Percentiles rank a stretch among this genome's conserved stretches.
phyloP scores from a whole-genome alignment of 495 filamentous ascomycete genomes.

The Annulohypoxylon stygium region DNA sequence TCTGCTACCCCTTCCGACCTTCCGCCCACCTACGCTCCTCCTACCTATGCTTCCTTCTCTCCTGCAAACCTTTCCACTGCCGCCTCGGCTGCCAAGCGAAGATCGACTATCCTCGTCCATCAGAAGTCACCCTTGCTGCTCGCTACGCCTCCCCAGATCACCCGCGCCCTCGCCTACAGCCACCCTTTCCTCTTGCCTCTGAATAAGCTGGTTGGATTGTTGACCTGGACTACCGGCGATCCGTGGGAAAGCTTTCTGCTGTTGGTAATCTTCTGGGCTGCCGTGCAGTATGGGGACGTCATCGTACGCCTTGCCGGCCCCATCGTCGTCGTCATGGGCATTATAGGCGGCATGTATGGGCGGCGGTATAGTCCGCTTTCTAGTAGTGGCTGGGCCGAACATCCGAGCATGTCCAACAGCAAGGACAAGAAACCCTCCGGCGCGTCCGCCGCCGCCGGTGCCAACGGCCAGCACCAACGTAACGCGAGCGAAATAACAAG shows the following conservation, averaged over 20 bases:
- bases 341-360: conserved; percentile 94
- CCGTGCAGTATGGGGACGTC: conserved; percentile 85
- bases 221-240: conserved; percentile 94
- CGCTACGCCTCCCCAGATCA: conserved; percentile 93
- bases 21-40: conserved; percentile 64
- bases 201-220: conserved; percentile 82
- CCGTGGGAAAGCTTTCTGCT: conserved; percentile 97
- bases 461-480: conserved; percentile 60
- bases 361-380: conserved; percentile 90
- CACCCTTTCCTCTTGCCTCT: conserved; percentile 91
- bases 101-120: conserved; percentile 93
- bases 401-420: conserved; percentile 44
- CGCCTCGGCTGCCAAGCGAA: conserved; percentile 77
- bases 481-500: conserved; percentile 70
- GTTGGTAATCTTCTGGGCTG: conserved; percentile 84
- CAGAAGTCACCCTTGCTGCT: conserved; percentile 94
- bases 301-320: conserved; percentile 85
- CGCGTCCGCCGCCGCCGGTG: conserved; percentile 55
- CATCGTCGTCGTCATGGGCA: conserved; percentile 77
- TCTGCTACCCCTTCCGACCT: conserved; percentile 35
- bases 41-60: conserved; percentile 88
- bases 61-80: conserved; percentile 77
- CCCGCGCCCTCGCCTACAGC: conserved; percentile 90
- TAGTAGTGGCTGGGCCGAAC: conserved; percentile 78
- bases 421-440: conserved; percentile 62